phyloP scores from a whole-genome alignment of 2,329 filamentous ascomycete genomes.

The Fusarium devonianum region DNA sequence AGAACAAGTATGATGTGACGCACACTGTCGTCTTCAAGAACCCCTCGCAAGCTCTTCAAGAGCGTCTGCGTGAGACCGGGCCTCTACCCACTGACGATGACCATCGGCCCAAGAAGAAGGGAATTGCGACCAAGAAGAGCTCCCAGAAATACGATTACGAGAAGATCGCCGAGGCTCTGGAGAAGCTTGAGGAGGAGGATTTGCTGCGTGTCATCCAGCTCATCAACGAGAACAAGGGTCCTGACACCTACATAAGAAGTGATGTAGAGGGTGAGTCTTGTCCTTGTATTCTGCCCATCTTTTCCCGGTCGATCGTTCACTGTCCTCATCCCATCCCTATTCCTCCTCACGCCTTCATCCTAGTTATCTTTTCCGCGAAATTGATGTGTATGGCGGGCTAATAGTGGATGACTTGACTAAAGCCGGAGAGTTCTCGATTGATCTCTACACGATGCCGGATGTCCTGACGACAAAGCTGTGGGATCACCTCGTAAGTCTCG shows the following conservation, averaged over 20 bases:
- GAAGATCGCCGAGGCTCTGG: slow-evolving; percentile 90
- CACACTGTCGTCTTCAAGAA: slow-evolving; percentile 90
- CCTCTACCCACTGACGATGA: slow-evolving; percentile 80
- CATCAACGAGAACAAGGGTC: slow-evolving; percentile 95
- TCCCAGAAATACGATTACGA: slow-evolving; percentile 83
- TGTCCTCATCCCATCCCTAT: no score
- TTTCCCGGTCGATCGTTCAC: no score
- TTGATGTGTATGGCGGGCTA: slow-evolving; percentile 46
- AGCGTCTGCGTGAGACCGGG: slow-evolving; percentile 81
- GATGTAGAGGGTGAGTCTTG: slow-evolving; percentile 84
- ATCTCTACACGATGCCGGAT: slow-evolving; percentile 96
- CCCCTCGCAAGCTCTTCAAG: slow-evolving; percentile 84
- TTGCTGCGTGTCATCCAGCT: slow-evolving; percentile 94
- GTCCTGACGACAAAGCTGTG: slow-evolving; percentile 89
- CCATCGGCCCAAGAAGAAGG: slow-evolving; percentile 65
- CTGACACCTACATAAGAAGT: slow-evolving; percentile 96
- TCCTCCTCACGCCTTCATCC: neutral
- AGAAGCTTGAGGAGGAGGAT: slow-evolving; percentile 91
- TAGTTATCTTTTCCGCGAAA: slow-evolving; percentile 35
- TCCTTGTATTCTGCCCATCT: neutral
- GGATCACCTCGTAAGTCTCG: slow-evolving; percentile 73
- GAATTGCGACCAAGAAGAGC: slow-evolving; percentile 77
- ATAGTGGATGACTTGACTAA: slow-evolving; percentile 48
- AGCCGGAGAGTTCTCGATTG: slow-evolving; percentile 97
- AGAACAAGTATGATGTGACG: slow-evolving; percentile 80